Evolutionary conservation across 2,329 filamentous ascomycete species (phyloP), one percentile per base, ranked within the genome.

Genomic region (Pseudogymnoascus sp.): DNA sequence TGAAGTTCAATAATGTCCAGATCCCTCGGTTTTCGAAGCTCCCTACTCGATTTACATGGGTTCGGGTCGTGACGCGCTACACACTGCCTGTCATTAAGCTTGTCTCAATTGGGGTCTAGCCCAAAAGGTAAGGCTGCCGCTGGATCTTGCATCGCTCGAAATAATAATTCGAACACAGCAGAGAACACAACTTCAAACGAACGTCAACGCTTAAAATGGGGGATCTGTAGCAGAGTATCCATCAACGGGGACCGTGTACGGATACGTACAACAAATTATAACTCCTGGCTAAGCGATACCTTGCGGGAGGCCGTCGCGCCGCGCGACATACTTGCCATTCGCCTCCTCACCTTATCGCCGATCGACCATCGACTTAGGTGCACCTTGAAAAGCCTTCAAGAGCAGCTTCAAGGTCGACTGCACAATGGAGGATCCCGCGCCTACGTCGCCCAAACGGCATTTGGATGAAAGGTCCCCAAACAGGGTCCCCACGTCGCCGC

Each of bases 381-480:
- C 28, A 6, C 28, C 15, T 53, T 53, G 47, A 53, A 33, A 53
- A 59, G 22, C 22, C 28, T 47, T 43, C 33, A 43, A 33, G 11
- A 35, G 12, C 25, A 59, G 58, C 12, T 30, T 59, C 36, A 12
- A 25, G 33, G 47, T 36, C 35, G 53, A 50, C 28, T 53, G 36
- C 14, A 66, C 66, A 62, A 66, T 61, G 28, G 59, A 68, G 60
- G 64, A 64, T 47, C 63, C 65, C 37, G 63, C 20, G 38, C 8
- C 57, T n/a, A 18, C 60, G n/a, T 57, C 62, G 60, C 58, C 60
- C 9, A 60, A 64, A 18, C 60, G 30, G 37, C 37, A 62, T 30
- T 36, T 60, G 9, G 62, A 63, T n/a, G 63, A 64, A 28, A 58
- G 60, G 20, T 59, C 62, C 30, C 20, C 57, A 14, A 62, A 59